phyloP scores from a whole-genome alignment of 2,329 filamentous ascomycete genomes.

The Alternaria sp. region DNA sequence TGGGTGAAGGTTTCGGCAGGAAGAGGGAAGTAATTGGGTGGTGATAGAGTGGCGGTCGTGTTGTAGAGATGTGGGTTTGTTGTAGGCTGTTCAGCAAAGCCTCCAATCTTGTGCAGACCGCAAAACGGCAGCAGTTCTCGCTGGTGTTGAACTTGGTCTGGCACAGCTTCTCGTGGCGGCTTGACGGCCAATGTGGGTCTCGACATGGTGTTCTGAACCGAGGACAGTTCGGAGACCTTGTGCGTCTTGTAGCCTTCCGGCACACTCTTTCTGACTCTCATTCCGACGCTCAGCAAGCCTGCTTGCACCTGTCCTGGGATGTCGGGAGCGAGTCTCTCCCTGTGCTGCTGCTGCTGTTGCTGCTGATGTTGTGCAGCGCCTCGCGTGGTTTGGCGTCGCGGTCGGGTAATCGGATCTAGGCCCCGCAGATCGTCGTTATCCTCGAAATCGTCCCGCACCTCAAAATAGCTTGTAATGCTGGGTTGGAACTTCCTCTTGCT shows the following conservation, averaged over 20 bases:
- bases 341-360: conserved; percentile 16
- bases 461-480: conserved; percentile 57
- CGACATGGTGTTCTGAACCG: conserved; percentile 39
- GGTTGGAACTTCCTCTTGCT: conserved; percentile 58
- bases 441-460: conserved; percentile 33
- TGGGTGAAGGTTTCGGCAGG: conserved; percentile 46
- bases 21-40: conserved; percentile 42
- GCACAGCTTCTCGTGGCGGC: conserved; percentile 31
- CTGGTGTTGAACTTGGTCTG: conserved; percentile 40
- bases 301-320: conserved; percentile 76
- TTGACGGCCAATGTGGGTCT: conserved; percentile 34
- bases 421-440: conserved; percentile 37
- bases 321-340: conserved; percentile 51
- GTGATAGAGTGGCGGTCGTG: conserved; percentile 41
- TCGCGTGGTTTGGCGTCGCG: conserved; percentile 26
- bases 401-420: conserved; percentile 38
- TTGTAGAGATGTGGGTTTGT: conserved; percentile 44
- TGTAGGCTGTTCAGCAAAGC: conserved; percentile 68
- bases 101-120: conserved; percentile 79
- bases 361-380: conserved; percentile 10
- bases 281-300: conserved; percentile 88
- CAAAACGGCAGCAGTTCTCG: conserved; percentile 82
- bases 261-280: conserved; percentile 92
- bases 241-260: conserved; percentile 93
- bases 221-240: conserved; percentile 43